Evolutionary conservation across 2,329 filamentous ascomycete species (phyloP), one percentile per base, ranked within the genome.

Genomic region (Botrytis hyacinthi): DNA sequence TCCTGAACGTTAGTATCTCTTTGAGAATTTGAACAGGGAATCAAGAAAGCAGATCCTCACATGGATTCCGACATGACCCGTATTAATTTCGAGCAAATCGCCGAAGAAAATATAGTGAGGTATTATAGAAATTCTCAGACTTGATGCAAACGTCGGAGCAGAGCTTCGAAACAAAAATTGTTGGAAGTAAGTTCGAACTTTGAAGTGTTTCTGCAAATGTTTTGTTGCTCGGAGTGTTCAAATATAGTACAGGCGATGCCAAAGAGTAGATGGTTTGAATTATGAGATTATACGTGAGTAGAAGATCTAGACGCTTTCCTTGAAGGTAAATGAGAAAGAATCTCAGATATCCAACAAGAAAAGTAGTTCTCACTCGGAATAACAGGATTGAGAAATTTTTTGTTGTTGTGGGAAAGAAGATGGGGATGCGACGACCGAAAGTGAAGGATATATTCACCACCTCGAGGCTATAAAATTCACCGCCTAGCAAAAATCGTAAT

Each of bases 311-410:
- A 29, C 0, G 32, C 2, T 32, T 42, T 26, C 16, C 48, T 57
- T 42, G 48, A 57, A 16, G 66, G 2, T 10, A 26, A 7, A 32
- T 57, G 37, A 57, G 48, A 57, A 20, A 42, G 4, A 9, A 26
- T 59, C 48, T 59, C 48, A 22, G 29, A 42, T 26, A 16, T 32
- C 48, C 1, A 26, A 1, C 37, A 32, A 42, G 48, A 57, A 69
- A 57, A 44, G n/a, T 40, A 69, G 48, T 69, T 57, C 66, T 6
- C 57, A 69, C 66, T 69, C 22, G 5, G 44, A 68, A 37, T 29
- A 29, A 40, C 1, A 14, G 37, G 10, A 68, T 54, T n/a, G 46
- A 18, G 57, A n/a, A 59, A 18, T 42, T 57, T 57, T 35, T 66
- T 14, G 20, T 57, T 57, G 51, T 57, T 57, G 29, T 26, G n/a